These are phyloP conservation scores for Filosporella fistucella DNA, from an alignment of 495 filamentous ascomycete genomes.

Conservation along the genomic window DNA sequence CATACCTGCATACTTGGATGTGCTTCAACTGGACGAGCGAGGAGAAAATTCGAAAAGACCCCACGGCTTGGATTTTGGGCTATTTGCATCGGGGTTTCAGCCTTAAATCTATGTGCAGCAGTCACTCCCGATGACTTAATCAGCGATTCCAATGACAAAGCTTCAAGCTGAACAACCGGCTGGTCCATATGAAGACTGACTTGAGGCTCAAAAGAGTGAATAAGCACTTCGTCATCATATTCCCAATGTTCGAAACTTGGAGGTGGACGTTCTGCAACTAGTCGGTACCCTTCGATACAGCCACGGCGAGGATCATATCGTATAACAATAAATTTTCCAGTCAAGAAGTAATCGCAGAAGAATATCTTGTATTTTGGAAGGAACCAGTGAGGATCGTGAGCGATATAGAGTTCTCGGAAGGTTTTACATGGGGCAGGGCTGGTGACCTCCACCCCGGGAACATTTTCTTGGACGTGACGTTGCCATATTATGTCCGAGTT, in stretches of 20 bases:
- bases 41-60: constrained; percentile 38
- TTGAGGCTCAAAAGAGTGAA: constrained; percentile 67
- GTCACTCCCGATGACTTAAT: neutral
- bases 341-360: constrained; percentile 70
- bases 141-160: constrained; percentile 9
- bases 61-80: constrained; percentile 30
- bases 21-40: constrained; percentile 33
- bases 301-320: constrained; percentile 68
- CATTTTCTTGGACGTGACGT: constrained; percentile 52
- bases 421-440: constrained; percentile 51
- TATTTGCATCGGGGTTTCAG: constrained; percentile 50
- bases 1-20: constrained; percentile 54
- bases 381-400: constrained; percentile 82
- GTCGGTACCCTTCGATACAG: constrained; percentile 76
- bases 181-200: constrained; percentile 66
- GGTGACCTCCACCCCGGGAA: constrained; percentile 50
- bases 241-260: constrained; percentile 57
- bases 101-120: constrained; percentile 24
- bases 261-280: constrained; percentile 56
- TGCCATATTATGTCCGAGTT: constrained; percentile 60
- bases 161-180: constrained; percentile 57
- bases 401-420: constrained; percentile 64
- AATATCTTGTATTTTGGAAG: constrained; percentile 75
- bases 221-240: constrained; percentile 61
- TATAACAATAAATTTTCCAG: constrained; percentile 65